A percentile compares a stretch with the other conserved stretches of the same genome.
These are phyloP conservation scores for Rhodotorula diobovata DNA, from an alignment of 768 basidiomycete species.

Conservation along the genomic window DNA sequence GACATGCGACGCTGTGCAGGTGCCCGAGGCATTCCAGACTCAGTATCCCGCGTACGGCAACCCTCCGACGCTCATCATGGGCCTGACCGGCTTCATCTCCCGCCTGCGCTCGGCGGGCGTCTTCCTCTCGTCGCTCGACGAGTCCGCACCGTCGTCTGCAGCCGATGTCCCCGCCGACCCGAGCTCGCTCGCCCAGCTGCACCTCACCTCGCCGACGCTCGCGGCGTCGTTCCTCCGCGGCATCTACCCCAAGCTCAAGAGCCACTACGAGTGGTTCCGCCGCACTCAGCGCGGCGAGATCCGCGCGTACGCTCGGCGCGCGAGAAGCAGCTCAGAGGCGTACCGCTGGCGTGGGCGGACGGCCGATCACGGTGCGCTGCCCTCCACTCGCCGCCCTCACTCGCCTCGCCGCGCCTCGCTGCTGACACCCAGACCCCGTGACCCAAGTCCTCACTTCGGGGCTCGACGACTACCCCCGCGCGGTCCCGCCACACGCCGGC, in stretches of 20 bases:
- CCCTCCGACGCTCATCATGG: constrained; percentile 90
- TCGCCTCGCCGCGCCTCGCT: not conserved
- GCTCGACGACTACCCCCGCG: constrained; percentile 94
- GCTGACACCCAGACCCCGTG: not conserved
- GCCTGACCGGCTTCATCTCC: constrained; percentile 79
- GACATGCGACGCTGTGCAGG: constrained; percentile 50
- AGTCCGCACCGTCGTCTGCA: not conserved
- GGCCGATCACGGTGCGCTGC: constrained; percentile 54
- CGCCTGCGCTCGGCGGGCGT: constrained; percentile 56
- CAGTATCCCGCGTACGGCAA: constrained; percentile 94
- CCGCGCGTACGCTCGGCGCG: constrained; percentile 71
- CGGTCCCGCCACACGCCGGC: constrained; percentile 71
- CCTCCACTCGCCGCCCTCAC: not conserved
- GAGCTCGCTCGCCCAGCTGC: constrained; percentile 27
- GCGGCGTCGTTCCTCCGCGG: constrained; percentile 67
- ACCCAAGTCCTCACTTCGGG: constrained; percentile 73
- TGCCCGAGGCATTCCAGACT: constrained; percentile 81
- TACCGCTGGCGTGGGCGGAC: constrained; percentile 94
- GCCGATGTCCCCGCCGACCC: not conserved
- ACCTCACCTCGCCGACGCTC: constrained; percentile 59
- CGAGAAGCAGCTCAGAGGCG: constrained; percentile 80
- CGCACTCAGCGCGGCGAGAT: constrained; percentile 90
- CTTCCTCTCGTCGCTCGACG: constrained; percentile 4
- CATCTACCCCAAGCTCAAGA: constrained; percentile 75
- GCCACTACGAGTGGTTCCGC: constrained; percentile 95